These are phyloP conservation scores for Suhomyces coccinellae DNA, from an alignment of 1,139 yeast genomes.

Conservation along the genomic window DNA sequence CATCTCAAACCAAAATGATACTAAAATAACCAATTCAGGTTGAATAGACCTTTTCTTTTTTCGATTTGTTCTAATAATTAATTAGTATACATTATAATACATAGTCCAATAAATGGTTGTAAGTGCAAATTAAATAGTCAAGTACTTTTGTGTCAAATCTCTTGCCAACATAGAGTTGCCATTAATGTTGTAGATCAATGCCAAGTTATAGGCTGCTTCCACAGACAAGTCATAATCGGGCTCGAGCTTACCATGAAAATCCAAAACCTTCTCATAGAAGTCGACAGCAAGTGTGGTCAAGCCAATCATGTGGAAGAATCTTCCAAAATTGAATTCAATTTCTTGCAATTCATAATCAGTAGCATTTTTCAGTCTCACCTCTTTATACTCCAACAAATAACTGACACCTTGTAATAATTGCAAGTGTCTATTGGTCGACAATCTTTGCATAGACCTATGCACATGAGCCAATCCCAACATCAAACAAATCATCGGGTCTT, in stretches of 20 bases:
- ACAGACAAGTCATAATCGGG: slow-evolving; percentile 54
- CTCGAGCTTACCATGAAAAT: slow-evolving; percentile 29
- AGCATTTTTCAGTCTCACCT: slow-evolving; percentile 38
- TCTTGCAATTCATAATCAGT: slow-evolving; percentile 66
- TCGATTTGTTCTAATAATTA: neutral
- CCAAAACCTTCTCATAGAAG: slow-evolving; percentile 69
- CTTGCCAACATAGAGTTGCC: slow-evolving; percentile 71
- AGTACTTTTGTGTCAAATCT: slow-evolving; percentile 60
- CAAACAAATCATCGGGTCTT: slow-evolving; percentile 78
- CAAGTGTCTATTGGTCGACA: slow-evolving; percentile 79
- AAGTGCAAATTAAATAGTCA: slow-evolving; percentile 32
- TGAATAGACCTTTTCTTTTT: too few relatives aligned
- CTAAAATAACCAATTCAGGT: too few relatives aligned
- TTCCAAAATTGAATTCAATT: slow-evolving; percentile 77
- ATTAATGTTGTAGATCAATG: slow-evolving; percentile 69
- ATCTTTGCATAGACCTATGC: slow-evolving; percentile 92
- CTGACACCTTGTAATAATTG: slow-evolving; percentile 87
- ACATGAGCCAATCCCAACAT: slow-evolving; percentile 77
- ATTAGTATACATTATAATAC: slow-evolving; percentile 5
- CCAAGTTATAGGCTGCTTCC: slow-evolving; percentile 86
- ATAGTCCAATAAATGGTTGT: neutral
- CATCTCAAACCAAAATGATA: too few relatives aligned
- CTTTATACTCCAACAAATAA: slow-evolving; percentile 69
- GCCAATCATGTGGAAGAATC: slow-evolving; percentile 83
- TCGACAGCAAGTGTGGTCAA: slow-evolving; percentile 67